Conservation (phyloP, 331 rosid genomes). For the Acacia pycnantha region DNA sequence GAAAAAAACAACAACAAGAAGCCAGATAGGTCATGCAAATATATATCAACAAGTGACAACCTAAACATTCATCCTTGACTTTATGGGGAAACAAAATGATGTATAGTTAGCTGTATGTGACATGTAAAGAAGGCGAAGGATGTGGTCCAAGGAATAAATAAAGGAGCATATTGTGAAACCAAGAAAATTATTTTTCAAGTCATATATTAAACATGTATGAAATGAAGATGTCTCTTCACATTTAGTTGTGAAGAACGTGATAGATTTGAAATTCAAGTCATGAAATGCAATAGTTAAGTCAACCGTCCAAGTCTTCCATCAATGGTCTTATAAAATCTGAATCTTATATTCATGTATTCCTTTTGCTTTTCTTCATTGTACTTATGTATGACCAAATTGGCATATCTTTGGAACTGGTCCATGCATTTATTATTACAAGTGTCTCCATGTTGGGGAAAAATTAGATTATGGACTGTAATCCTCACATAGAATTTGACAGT, state of each 20-base stretch:
- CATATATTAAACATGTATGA: background rate
- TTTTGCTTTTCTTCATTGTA: background rate
- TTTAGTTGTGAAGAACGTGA: background rate
- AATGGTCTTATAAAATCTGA: background rate
- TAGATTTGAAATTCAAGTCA: background rate
- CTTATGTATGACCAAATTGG: background rate
- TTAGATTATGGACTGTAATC: too few relatives aligned
- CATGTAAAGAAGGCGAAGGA: background rate
- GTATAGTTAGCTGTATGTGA: background rate
- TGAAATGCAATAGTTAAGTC: background rate
- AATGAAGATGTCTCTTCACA: background rate
- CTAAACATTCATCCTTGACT: too few relatives aligned
- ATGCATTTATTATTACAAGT: background rate
- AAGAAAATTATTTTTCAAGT: background rate
- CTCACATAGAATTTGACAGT: too few relatives aligned
- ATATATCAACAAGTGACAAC: too few relatives aligned
- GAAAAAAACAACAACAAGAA: too few relatives aligned
- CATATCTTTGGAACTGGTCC: background rate
- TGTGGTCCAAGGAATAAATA: background rate
- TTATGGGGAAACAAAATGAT: background rate
- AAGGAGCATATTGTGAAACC: background rate
- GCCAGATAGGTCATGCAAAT: too few relatives aligned
- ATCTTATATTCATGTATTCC: background rate
- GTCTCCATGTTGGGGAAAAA: too few relatives aligned
- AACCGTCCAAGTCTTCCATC: background rate